Base-by-base conservation (phyloP, 495 filamentous ascomycete species). In the Penicillium cinerascens region DNA sequence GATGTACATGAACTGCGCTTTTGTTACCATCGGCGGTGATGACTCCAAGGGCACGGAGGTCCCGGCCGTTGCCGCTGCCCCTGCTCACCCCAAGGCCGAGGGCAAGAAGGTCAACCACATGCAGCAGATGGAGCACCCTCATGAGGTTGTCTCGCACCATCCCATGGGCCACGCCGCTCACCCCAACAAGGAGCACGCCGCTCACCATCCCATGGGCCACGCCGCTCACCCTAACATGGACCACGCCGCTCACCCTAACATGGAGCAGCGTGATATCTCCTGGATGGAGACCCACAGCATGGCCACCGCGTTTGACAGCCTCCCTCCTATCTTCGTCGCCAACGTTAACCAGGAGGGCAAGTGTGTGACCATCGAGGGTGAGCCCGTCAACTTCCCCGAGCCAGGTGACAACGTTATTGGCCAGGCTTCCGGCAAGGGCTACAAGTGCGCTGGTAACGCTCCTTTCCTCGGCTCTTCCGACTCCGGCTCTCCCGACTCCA, bases 1-100 rank as follows among this genome's bases (percentile, higher is more conserved):
- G 67, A 90, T 95, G 82, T 96, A 96, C 77, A 95, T 95, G 91
- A 91, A 92, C 79, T 97, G 92, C 54, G 87, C 86, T 4, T 81
- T 87, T 17, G 78, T 92, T 42, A 82, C 77, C 5, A 80, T 96
- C 56, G 68, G 72, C 0, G 82, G 79, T 9, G 82, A 80, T 9
- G 82, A 80, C 44, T 54, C 41, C 2, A 53, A 46, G 9, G 49
- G 52, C 22, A 44, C 42, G 40, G 13, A 49, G 18, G 42, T 16
- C 26, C 18, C 48, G 13, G 37, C 42, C 33, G 15, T 36, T 25
- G 21, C 29, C n/a, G 13, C 4, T 25, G 26, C 27, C 33, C 3
- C 2, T 36, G 33, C 9, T n/a, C 15, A 38, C 15, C 15, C 15
- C 36, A 38, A 38, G 36, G 36, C 36, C 11, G 36, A 23, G 5